Percentiles rank a stretch among this genome's conserved stretches.
Evolutionary conservation across 1,139 yeast genomes (phyloP).

Genomic region (Yamadazyma jaroonii): DNA sequence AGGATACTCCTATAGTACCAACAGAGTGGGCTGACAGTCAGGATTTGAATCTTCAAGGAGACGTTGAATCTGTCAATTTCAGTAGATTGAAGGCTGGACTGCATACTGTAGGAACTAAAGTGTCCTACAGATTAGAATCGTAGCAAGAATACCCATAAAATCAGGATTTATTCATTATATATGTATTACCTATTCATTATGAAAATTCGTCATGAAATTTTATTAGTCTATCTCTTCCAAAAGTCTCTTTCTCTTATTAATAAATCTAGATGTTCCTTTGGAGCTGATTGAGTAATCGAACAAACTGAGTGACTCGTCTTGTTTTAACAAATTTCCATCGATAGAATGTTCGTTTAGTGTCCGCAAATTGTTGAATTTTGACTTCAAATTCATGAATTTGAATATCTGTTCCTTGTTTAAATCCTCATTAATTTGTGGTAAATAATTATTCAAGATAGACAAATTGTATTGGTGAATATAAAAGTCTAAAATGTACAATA

Average conservation of each 20-base stretch:
- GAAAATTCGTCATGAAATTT: not conserved
- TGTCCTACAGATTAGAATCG: conserved; percentile 54
- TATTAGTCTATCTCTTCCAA: conserved; percentile 22
- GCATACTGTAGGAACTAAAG: conserved; percentile 74
- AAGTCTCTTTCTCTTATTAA: conserved; percentile 49
- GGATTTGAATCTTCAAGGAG: conserved; percentile 54
- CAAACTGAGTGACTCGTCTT: conserved; percentile 48
- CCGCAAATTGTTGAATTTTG: conserved; percentile 41
- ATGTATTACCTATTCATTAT: too few relatives aligned
- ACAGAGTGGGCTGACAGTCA: conserved; percentile 81
- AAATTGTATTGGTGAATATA: conserved; percentile 51
- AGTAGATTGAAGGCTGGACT: conserved; percentile 65
- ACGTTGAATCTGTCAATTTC: conserved; percentile 66
- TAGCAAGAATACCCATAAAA: not conserved
- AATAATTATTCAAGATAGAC: conserved; percentile 27
- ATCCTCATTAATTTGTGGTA: conserved; percentile 29
- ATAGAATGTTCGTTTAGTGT: conserved; percentile 38
- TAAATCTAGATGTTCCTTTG: conserved; percentile 54
- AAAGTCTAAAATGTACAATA: conserved; percentile 59
- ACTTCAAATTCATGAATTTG: conserved; percentile 47
- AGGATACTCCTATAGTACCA: conserved; percentile 58
- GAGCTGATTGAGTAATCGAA: conserved; percentile 47
- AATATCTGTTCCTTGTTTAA: conserved; percentile 46
- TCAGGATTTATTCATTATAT: too few relatives aligned
- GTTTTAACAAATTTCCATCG: conserved; percentile 32